Base-by-base conservation (phyloP, 2,329 filamentous ascomycete species). In the Phialophora chinensis region DNA sequence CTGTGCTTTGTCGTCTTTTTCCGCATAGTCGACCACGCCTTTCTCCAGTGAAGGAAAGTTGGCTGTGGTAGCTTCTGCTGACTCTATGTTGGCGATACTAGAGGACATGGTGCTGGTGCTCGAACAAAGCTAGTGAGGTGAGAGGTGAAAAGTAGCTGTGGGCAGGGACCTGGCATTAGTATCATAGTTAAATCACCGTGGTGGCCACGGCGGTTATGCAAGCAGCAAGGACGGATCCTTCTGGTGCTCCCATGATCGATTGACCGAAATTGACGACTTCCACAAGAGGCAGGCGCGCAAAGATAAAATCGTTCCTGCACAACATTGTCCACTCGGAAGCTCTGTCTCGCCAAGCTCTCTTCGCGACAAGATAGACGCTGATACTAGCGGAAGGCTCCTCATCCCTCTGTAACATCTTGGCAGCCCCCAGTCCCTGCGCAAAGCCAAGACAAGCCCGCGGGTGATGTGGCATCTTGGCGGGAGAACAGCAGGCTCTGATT, bases 371-470 rank as follows among this genome's bases (percentile, higher is more conserved):
- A 23, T 14, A 29, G 49, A 52, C 17, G 49, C 20, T 12, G 49
- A 52, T 52, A 52, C 20, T 14, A 4, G 49, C 20, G 25, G 20
- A 29, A 27, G 49, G 10, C 25, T 14, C 49, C 49, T 29, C 25
- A 27, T 17, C 49, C 49, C 23, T 52, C 23, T 52, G 49, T 23
- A 52, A 25, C 49, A 52, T 25, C 49, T 52, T 52, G 49, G 49
- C 49, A 23, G 11, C 27, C 49, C 49, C 49, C 20, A 5, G 4
- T 8, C 10, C 20, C 14, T 12, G 49, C 8, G 49, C 49, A 29
- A 17, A 52, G 49, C 49, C 49, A 52, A 52, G 49, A 29, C 3
- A 23, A 23, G 49, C 23, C 49, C 1, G 49, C 49, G 14, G 49
- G 20, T 52, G 38, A 29, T 17, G 49, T 27, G 49, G 17, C 49